phyloP scores from a whole-genome alignment of 2,329 filamentous ascomycete genomes.

The Phyllosticta ampelicida region DNA sequence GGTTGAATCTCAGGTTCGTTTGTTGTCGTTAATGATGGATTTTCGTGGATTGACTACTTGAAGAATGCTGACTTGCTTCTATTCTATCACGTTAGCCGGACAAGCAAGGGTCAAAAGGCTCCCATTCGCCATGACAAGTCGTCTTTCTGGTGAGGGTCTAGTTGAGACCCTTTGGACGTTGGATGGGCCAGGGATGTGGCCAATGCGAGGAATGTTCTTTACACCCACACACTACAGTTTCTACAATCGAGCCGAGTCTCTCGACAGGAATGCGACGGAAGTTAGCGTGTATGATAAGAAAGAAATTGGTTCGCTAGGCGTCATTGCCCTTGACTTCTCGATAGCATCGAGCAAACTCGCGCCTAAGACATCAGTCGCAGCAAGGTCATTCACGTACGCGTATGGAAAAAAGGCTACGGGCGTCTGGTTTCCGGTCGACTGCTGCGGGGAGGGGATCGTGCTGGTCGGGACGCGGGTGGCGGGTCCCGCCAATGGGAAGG shows the following conservation, averaged over 20 bases:
- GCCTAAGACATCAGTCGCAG: slow-evolving; percentile 12
- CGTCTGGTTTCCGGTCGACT: slow-evolving; percentile 7
- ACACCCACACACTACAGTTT: slow-evolving; percentile 7
- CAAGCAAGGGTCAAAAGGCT: slow-evolving; percentile 26
- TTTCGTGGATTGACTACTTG: slow-evolving; percentile 11
- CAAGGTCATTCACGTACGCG: slow-evolving; percentile 11
- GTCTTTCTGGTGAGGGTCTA: slow-evolving; percentile 23
- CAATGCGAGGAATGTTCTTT: slow-evolving; percentile 12
- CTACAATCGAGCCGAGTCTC: slow-evolving; percentile 11
- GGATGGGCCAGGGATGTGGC: slow-evolving; percentile 24
- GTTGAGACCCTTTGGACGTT: slow-evolving; percentile 13
- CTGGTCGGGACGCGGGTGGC: slow-evolving; percentile 3
- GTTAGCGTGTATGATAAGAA: slow-evolving; percentile 11
- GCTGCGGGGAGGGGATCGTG: slow-evolving; percentile 10
- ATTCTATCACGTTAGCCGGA: slow-evolving; percentile 22
- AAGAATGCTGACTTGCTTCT: slow-evolving; percentile 12
- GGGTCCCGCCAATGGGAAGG: slow-evolving; percentile 8
- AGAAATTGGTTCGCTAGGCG: slow-evolving; percentile 11
- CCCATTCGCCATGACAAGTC: slow-evolving; percentile 17
- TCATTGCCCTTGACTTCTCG: slow-evolving; percentile 10
- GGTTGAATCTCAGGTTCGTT: slow-evolving; percentile 9
- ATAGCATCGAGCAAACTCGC: slow-evolving; percentile 8
- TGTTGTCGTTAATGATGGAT: slow-evolving; percentile 10
- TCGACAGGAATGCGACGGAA: slow-evolving; percentile 10
- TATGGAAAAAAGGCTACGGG: slow-evolving; percentile 2